Evolutionary conservation across 78 protist genomes (phyloP).

Genomic region (Polysphondylium violaceum): DNA sequence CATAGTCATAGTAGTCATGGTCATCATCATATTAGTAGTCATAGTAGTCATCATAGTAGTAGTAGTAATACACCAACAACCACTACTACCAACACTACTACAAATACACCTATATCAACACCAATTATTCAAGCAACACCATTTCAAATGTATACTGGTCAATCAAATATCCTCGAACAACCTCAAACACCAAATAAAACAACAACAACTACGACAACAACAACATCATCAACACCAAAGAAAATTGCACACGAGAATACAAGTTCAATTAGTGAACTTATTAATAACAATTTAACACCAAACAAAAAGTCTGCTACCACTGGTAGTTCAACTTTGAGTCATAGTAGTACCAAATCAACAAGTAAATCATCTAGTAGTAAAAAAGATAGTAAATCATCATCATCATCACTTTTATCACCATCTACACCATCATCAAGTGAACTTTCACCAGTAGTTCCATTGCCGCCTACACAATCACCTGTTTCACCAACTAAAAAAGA

Average conservation of each 20-base stretch:
- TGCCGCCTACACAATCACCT: background rate
- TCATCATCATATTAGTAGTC: no score
- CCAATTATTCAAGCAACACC: no score
- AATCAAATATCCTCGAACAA: slow-evolving; percentile 2
- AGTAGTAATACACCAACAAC: background rate
- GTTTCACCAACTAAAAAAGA: slow-evolving; percentile 4
- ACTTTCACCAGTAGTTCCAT: background rate
- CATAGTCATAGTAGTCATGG: background rate
- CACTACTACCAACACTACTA: no score
- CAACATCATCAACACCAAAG: background rate
- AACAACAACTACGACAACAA: background rate
- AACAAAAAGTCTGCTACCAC: background rate
- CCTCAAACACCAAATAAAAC: background rate
- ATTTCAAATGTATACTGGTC: slow-evolving; percentile 18
- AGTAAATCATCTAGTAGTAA: background rate
- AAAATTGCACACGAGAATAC: no score
- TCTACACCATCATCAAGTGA: background rate
- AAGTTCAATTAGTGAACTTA: no score
- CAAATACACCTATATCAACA: background rate
- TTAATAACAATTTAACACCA: no score
- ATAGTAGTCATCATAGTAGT: slow-evolving; percentile 5
- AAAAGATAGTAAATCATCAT: slow-evolving; percentile 4
- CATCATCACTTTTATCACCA: background rate
- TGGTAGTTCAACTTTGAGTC: background rate
- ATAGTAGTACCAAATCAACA: background rate